A percentile compares a stretch with the other conserved stretches of the same genome.
phyloP scores from a whole-genome alignment of 805 yeast species.

The Clavispora santaluciae region DNA sequence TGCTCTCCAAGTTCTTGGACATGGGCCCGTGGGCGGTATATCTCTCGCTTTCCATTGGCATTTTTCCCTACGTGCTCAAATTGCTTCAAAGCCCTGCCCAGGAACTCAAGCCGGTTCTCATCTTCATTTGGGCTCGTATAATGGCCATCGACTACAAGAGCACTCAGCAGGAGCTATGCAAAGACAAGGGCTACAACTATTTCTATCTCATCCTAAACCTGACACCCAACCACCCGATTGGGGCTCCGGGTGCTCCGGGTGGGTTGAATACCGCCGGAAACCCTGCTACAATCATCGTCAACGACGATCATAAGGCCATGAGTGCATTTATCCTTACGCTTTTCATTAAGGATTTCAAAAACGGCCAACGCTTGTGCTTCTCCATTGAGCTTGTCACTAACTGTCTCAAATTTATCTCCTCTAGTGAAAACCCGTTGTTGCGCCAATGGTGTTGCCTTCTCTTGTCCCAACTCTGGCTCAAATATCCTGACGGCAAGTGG shows the following conservation, averaged over 20 bases:
- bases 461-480: slow-evolving; percentile 70
- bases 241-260: slow-evolving; percentile 30
- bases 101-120: slow-evolving; percentile 87
- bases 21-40: slow-evolving; percentile 98
- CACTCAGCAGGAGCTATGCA: slow-evolving; percentile 87
- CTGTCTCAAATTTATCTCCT: slow-evolving; percentile 58
- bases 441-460: slow-evolving; percentile 90
- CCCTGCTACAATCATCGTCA: slow-evolving; percentile 35
- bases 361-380: slow-evolving; percentile 77
- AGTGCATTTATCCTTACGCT: slow-evolving; percentile 86
- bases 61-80: slow-evolving; percentile 90
- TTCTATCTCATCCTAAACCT: slow-evolving; percentile 72
- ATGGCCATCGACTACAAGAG: slow-evolving; percentile 91
- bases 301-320: slow-evolving; percentile 90
- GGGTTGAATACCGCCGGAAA: slow-evolving; percentile 14
- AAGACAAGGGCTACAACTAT: slow-evolving; percentile 86
- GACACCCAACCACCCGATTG: slow-evolving; percentile 25
- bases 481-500: slow-evolving; percentile 70
- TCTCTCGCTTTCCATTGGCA: slow-evolving; percentile 86
- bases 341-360: slow-evolving; percentile 73
- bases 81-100: slow-evolving; percentile 92
- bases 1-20: slow-evolving; percentile 82
- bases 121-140: slow-evolving; percentile 96
- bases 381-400: slow-evolving; percentile 68
- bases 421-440: slow-evolving; percentile 76